These are phyloP conservation scores for Chionographis japonica DNA, from an alignment of 106 monocot species.

Conservation along the genomic window DNA sequence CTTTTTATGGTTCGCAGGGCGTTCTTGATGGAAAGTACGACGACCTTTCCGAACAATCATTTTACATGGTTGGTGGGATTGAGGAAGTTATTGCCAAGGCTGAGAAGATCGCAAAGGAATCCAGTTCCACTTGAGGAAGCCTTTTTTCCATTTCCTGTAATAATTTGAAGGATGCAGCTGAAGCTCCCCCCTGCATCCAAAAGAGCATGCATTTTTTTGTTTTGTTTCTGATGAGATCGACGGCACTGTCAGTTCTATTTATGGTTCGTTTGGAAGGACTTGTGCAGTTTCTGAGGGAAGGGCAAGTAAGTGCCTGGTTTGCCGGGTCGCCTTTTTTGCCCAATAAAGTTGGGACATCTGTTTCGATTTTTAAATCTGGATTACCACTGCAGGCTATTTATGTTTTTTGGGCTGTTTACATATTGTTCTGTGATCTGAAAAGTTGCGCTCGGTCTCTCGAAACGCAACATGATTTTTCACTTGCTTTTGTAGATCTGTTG, in stretches of 20 bases:
- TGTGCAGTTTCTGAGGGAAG: slow-evolving; percentile 8
- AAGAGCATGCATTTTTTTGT: neutral
- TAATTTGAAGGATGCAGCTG: slow-evolving; percentile 1
- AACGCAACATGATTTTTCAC: too few relatives aligned
- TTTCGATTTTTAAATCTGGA: neutral
- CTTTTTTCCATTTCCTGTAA: neutral
- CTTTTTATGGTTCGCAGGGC: slow-evolving; percentile 15
- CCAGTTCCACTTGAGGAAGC: slow-evolving; percentile 5
- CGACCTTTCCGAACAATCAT: slow-evolving; percentile 41
- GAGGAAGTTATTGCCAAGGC: slow-evolving; percentile 52
- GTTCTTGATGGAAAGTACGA: slow-evolving; percentile 51
- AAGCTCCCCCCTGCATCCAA: neutral
- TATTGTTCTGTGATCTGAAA: too few relatives aligned
- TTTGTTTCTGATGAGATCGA: neutral
- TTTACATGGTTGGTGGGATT: slow-evolving; percentile 52
- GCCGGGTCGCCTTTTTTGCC: neutral
- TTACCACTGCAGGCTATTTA: too few relatives aligned
- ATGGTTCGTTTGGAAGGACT: neutral
- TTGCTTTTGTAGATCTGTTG: too few relatives aligned
- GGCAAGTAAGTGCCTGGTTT: neutral
- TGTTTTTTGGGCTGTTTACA: too few relatives aligned
- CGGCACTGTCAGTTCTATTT: neutral
- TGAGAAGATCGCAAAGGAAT: slow-evolving; percentile 49
- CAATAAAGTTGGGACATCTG: neutral
- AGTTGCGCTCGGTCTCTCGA: too few relatives aligned